These are phyloP conservation scores for Colletotrichum magnum DNA, from an alignment of 2,329 filamentous ascomycete species.

Conservation along the genomic window DNA sequence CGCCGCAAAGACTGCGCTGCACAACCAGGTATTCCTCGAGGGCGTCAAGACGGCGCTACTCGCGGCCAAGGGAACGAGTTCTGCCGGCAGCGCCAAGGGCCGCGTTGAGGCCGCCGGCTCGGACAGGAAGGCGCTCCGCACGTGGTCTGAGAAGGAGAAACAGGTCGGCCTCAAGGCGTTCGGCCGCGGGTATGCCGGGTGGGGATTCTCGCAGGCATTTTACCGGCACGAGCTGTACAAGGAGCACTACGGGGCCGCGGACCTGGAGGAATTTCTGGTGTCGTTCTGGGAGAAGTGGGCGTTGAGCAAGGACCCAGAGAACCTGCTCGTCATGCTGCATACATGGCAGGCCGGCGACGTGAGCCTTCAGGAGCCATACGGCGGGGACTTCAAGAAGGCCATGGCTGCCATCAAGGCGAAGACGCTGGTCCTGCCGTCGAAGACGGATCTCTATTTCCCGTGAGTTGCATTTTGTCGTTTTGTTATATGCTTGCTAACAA, in stretches of 20 bases:
- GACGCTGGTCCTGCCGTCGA: slow-evolving; percentile 77
- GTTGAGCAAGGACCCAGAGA: slow-evolving; percentile 80
- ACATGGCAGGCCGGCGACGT: slow-evolving; percentile 85
- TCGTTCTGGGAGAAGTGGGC: slow-evolving; percentile 85
- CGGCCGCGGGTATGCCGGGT: slow-evolving; percentile 82
- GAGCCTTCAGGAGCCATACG: slow-evolving; percentile 77
- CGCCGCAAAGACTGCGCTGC: slow-evolving; percentile 63
- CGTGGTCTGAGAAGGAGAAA: slow-evolving; percentile 59
- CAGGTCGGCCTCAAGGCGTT: slow-evolving; percentile 74
- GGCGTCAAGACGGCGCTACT: slow-evolving; percentile 64
- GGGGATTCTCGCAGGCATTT: slow-evolving; percentile 85
- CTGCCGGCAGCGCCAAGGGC: slow-evolving; percentile 62
- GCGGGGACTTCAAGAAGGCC: slow-evolving; percentile 75
- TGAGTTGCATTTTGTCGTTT: background rate
- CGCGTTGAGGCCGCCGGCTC: slow-evolving; percentile 46
- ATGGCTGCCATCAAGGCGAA: slow-evolving; percentile 80
- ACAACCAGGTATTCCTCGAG: slow-evolving; percentile 70
- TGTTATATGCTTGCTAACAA: slow-evolving; percentile 12
- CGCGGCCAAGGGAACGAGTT: slow-evolving; percentile 56
- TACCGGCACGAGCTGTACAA: slow-evolving; percentile 81
- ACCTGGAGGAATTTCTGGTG: slow-evolving; percentile 79
- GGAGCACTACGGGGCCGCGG: slow-evolving; percentile 48
- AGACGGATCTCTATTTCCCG: slow-evolving; percentile 86
- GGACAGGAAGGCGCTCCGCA: slow-evolving; percentile 34
- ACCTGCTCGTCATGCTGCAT: slow-evolving; percentile 80